Base-by-base conservation (phyloP, 1,139 yeast species). In the Scheffersomyces insectosa region DNA sequence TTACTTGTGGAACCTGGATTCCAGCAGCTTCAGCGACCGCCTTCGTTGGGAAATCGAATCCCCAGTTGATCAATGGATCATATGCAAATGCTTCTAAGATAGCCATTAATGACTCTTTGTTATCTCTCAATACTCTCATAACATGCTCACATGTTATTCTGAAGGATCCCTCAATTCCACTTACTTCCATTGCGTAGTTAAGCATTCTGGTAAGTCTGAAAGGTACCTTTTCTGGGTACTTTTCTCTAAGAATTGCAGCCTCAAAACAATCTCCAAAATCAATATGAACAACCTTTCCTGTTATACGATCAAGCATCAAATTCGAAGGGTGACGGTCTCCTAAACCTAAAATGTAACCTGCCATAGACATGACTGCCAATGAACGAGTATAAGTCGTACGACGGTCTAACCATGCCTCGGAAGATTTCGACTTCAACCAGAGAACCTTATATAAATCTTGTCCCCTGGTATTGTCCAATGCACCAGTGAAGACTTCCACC, bases 261-360 rank as follows among this genome's bases (percentile, higher is more conserved):
- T 95, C 99, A 60, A 95, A 95, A 77, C 99, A 95, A 63, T 95
- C 99, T 54, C 99, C 99, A 66, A 93, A 95, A 75, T 95, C 99
- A 67, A 95, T 91, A 61, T 95, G 99, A 35, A 93, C 79, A 37
- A 95, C 97, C 59, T 91, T 90, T 49, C 99, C 99, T 0, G 98
- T 89, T 41, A 84, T 80, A 54, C 97, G 75, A 62, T 91, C 96
- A 66, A 95, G 79, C 97, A 95, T 89, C 67, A 95, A 77, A 59
- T 95, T 95, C 28, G 97, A 88, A 25, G 99, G 99, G 66, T 95
- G 99, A 52, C 99, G 82, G 63, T 95, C 99, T 46, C 99, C 99
- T 27, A 95, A 74, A 11, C 99, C 99, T 33, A 93, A 73, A 43
- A 93, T 91, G 64, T 93, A 93, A 1, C 99, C 99, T 37, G 87